Evolutionary conservation across 1,284 basidiomycete genomes (phyloP), one percentile per base, ranked within the genome.

Genomic region (Leccinum fuscescens): DNA sequence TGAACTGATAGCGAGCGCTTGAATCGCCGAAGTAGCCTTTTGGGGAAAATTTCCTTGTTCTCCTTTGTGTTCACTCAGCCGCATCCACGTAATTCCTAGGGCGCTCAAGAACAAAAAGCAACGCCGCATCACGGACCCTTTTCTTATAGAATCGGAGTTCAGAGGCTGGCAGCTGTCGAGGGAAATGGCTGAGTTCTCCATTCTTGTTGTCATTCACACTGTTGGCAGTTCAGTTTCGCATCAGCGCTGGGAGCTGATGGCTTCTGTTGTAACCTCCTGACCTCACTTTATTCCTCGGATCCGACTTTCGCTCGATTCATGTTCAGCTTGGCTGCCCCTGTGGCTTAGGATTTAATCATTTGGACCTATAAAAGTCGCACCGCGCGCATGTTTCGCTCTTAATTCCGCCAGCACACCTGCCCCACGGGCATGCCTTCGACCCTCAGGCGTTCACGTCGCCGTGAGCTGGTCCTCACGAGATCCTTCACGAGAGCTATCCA

Each of bases 391-490:
- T 58, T 54, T 44, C 50, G 3, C 54, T 60, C 60, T 62, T 60
- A 42, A 20, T 50, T 58, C 58, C 24, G 50, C 60, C 39, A 53
- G 65, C 57, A 57, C 53, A 52, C 66, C 51, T 56, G 60, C 63
- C 64, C 62, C 55, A 57, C 59, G 60, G 68, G 66, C 65, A 77
- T 77, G 76, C 66, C 77, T 62, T 73, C 70, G 55, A 72, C 70
- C 58, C 69, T 79, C 65, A 75, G 71, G 68, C 73, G 77, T 56
- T 69, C 75, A 54, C 76, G 71, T 57, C 76, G 70, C 48, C 69
- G 67, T 61, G 73, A 77, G 64, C 58, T 76, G 63, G 63, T 69
- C 51, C 69, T 75, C 60, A 75, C 76, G 6, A 69, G 64, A 15
- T 78, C 77, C 6, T 70, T 78, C 57, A 71, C 72, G 15, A 72